Conservation (phyloP, 768 basidiomycete species). For the Pleurotus citrinopileatus region DNA sequence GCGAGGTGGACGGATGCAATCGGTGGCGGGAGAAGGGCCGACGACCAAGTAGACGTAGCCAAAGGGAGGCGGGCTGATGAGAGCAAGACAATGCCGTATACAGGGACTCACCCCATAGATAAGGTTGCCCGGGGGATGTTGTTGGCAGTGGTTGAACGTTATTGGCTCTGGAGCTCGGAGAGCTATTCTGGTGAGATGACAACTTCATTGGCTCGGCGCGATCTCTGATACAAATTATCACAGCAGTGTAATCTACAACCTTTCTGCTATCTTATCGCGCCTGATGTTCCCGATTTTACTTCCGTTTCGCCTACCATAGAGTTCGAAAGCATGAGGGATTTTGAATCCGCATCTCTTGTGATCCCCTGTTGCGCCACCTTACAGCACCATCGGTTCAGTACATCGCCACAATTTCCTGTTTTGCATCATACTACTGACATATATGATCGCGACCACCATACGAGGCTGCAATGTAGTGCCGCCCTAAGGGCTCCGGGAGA, state of each 20-base stretch:
- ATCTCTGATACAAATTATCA: neutral
- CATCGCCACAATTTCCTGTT: too few relatives aligned
- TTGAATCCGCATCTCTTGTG: too few relatives aligned
- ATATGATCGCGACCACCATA: too few relatives aligned
- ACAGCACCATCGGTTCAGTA: too few relatives aligned
- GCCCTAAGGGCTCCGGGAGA: neutral
- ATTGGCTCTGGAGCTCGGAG: constrained; percentile 20
- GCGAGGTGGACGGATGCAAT: neutral
- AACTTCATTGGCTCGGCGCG: neutral
- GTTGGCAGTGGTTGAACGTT: constrained; percentile 35
- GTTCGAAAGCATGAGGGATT: too few relatives aligned
- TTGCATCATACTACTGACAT: too few relatives aligned
- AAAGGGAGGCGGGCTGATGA: constrained; percentile 7
- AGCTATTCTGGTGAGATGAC: neutral
- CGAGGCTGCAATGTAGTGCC: neutral
- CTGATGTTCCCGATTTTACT: neutral
- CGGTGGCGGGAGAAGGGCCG: constrained; percentile 5
- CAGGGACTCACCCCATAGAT: constrained; percentile 21
- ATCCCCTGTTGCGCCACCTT: too few relatives aligned
- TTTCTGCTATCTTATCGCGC: neutral
- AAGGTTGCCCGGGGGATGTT: constrained; percentile 37
- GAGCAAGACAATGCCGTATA: constrained; percentile 14
- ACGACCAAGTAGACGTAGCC: constrained; percentile 3
- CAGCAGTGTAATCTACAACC: neutral
- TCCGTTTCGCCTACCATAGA: too few relatives aligned